A percentile compares a stretch with the other conserved stretches of the same genome.
phyloP scores from a whole-genome alignment of 2,329 filamentous ascomycete genomes.

The Lachnellula arida region DNA sequence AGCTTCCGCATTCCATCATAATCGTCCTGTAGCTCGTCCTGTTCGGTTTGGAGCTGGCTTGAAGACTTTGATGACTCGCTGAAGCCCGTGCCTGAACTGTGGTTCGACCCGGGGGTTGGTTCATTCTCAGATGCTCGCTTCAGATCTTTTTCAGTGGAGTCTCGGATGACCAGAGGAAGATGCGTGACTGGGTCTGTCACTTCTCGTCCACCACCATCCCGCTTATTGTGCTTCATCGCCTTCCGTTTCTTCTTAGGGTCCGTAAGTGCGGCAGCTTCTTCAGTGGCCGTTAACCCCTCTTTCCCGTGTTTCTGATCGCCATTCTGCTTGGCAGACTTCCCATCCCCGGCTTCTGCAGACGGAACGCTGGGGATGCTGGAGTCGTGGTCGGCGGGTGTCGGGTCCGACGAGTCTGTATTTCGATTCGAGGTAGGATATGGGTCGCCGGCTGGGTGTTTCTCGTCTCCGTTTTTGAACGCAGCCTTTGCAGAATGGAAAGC shows the following conservation, averaged over 20 bases:
- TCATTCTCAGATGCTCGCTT: conserved; percentile 35
- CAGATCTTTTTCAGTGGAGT: conserved; percentile 48
- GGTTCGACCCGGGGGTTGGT: conserved; percentile 8
- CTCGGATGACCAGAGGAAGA: conserved; percentile 51
- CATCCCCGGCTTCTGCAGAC: background rate
- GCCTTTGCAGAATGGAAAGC: conserved; percentile 20
- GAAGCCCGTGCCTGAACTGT: conserved; percentile 35
- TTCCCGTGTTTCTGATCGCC: conserved; percentile 1
- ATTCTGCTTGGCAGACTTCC: background rate
- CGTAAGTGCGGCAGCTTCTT: conserved; percentile 17
- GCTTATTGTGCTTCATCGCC: conserved; percentile 23
- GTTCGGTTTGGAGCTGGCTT: conserved; percentile 40
- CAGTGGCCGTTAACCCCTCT: conserved; percentile 16
- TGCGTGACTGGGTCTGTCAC: conserved; percentile 58
- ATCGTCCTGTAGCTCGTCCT: conserved; percentile 36
- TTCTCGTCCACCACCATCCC: conserved; percentile 34
- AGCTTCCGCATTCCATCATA: conserved; percentile 43
- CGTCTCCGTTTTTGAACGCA: conserved; percentile 24
- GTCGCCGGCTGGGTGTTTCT: conserved; percentile 15
- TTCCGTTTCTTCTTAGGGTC: conserved; percentile 27
- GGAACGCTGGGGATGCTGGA: conserved; percentile 13
- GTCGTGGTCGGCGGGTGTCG: conserved; percentile 11
- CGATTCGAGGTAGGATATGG: conserved; percentile 24
- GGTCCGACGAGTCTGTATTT: conserved; percentile 13
- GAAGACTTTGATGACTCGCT: conserved; percentile 40